Evolutionary conservation across 805 yeast species (phyloP), one percentile per base, ranked within the genome.

Genomic region (Starmerella stellata): DNA sequence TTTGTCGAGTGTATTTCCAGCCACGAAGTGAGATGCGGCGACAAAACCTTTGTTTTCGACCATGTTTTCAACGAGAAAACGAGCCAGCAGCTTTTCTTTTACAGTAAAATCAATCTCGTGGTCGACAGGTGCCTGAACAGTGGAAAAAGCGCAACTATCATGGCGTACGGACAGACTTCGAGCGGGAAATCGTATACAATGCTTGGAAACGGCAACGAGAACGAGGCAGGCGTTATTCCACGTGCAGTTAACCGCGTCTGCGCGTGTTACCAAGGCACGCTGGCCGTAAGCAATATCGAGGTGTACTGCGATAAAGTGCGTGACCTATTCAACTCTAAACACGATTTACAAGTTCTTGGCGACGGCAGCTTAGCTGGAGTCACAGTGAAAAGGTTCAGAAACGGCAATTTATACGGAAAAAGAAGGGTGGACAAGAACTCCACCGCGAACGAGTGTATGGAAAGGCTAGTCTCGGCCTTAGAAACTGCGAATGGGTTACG

Each of bases 101-200:
- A 70, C n/a, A 69, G 65, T 48, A 65, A 78, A 0, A 66, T 78
- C 11, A 53, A 60, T 25, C 70, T 69, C 30, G 71, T 78, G 0
- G 75, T 81, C 4, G 73, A 71, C 34, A 83, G 76, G 44, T 62
- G 78, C 18, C 64, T 77, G 40, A 13, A 8, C 16, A 63, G 66
- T 23, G 95, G 95, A 0, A 74, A 72, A 50, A 77, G 78, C 52
- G 79, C 82, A 8, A 70, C 87, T 0, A 70, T 80, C 0, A 57
- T 79, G 30, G 79, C 85, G 0, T 80, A 77, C 54, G 93, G 92
- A n/a, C n/a, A n/a, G 50, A 73, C 80, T 0, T 79, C 82, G 0
- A 65, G 81, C 1, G 90, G 90, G 7, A 78, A 78, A 52, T 69
- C 87, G 0, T 69, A 68, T 49, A 74, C 87, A 1, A 74, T 79